Percentiles rank a stretch among this genome's conserved stretches.
phyloP scores from a whole-genome alignment of 2,329 filamentous ascomycete species.

The Colletotrichum sp. region DNA sequence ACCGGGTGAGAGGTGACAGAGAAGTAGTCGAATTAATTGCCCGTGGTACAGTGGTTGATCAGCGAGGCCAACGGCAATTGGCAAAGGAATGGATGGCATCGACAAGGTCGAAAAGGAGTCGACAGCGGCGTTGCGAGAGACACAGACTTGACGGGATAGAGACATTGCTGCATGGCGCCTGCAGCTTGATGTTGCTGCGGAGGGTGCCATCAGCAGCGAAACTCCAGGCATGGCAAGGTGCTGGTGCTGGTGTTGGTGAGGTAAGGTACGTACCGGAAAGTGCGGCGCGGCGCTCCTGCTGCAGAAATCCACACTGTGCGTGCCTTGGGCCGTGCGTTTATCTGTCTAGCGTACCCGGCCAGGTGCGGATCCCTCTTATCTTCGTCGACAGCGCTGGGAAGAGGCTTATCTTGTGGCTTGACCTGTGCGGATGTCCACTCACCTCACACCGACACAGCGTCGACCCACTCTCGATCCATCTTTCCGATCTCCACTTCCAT shows the following conservation, averaged over 20 bases:
- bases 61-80: neutral
- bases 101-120: neutral
- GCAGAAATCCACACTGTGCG: neutral
- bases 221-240: neutral
- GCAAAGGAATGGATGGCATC: neutral
- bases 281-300: neutral
- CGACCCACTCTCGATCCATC: neutral
- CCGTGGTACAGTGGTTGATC: neutral
- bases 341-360: neutral
- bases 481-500: neutral
- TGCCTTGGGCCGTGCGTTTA: neutral
- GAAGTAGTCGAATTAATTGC: neutral
- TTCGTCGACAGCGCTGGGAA: neutral
- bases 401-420: neutral
- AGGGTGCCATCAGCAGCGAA: neutral
- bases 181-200: slow-evolving; percentile 2
- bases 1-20: neutral
- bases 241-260: too few species aligned
- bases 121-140: neutral
- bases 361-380: slow-evolving; percentile 11
- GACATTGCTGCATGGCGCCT: slow-evolving; percentile 14
- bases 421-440: slow-evolving; percentile 7
- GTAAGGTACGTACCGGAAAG: neutral
- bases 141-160: neutral
- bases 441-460: neutral